A percentile compares a stretch with the other conserved stretches of the same genome.
phyloP scores from a whole-genome alignment of 306 rosid genomes.

The Abrus precatorius region DNA sequence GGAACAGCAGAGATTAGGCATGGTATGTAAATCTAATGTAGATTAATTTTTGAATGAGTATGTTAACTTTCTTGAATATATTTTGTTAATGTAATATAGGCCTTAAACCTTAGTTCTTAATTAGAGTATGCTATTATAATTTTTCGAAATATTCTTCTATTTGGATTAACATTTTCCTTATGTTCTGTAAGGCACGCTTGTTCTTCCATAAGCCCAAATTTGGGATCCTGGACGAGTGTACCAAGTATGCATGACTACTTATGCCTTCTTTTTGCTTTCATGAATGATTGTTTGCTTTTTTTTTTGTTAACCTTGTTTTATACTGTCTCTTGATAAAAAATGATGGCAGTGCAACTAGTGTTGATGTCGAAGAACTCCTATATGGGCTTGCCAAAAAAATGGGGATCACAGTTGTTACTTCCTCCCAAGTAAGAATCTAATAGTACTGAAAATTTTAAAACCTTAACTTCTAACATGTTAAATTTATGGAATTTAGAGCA shows the following conservation, averaged over 20 bases:
- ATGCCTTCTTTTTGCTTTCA: slow-evolving; percentile 24
- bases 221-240: slow-evolving; percentile 97
- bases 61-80: slow-evolving; percentile 39
- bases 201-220: slow-evolving; percentile 95
- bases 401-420: slow-evolving; percentile 92
- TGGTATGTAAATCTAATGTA: slow-evolving; percentile 66
- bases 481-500: slow-evolving; percentile 15
- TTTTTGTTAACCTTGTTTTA: slow-evolving; percentile 25
- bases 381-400: slow-evolving; percentile 83
- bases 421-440: slow-evolving; percentile 83
- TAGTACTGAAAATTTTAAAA: not conserved
- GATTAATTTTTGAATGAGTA: slow-evolving; percentile 19
- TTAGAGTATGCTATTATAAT: slow-evolving; percentile 17
- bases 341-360: slow-evolving; percentile 89
- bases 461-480: not conserved
- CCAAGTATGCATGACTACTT: slow-evolving; percentile 76
- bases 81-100: slow-evolving; percentile 4
- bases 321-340: slow-evolving; percentile 13
- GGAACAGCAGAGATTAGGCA: slow-evolving; percentile 99
- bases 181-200: slow-evolving; percentile 80
- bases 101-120: slow-evolving; percentile 24
- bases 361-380: slow-evolving; percentile 97
- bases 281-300: slow-evolving; percentile 11
- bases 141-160: slow-evolving; percentile 23
- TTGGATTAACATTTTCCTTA: slow-evolving; percentile 47